A percentile compares a stretch with the other conserved stretches of the same genome.
Conservation (phyloP, 2,329 filamentous ascomycete species). For the Parastagonospora nodorum region DNA sequence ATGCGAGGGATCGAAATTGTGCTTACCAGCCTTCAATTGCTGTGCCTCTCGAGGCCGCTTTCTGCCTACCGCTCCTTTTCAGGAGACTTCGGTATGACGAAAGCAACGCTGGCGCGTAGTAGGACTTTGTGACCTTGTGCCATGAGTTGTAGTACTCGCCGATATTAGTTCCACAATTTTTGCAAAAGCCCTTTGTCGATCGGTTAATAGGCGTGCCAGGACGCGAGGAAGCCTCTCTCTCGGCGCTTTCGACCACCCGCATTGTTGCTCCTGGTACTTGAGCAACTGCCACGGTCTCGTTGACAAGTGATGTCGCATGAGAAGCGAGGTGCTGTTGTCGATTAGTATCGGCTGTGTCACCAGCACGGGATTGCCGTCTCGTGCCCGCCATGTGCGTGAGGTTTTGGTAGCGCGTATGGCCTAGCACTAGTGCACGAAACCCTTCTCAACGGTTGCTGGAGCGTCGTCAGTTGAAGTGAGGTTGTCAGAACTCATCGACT, state of each 20-base stretch:
- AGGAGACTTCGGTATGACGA: slow-evolving; percentile 42
- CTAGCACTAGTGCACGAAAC: background rate
- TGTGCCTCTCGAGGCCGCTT: slow-evolving; percentile 34
- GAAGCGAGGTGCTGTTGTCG: slow-evolving; percentile 14
- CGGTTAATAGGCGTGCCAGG: slow-evolving; percentile 17
- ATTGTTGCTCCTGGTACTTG: slow-evolving; percentile 3
- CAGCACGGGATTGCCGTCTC: slow-evolving; percentile 25
- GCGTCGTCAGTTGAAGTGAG: background rate
- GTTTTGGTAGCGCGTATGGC: background rate
- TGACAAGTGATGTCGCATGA: slow-evolving; percentile 8
- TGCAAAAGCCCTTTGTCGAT: slow-evolving; percentile 38
- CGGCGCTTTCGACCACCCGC: slow-evolving; percentile 14
- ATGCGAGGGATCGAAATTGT: slow-evolving; percentile 16
- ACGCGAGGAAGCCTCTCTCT: slow-evolving; percentile 12
- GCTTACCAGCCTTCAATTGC: slow-evolving; percentile 48
- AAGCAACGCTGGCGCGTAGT: slow-evolving; percentile 42
- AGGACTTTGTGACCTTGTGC: slow-evolving; percentile 40
- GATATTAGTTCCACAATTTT: slow-evolving; percentile 29
- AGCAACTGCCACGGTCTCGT: slow-evolving; percentile 5
- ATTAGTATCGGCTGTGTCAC: slow-evolving; percentile 18
- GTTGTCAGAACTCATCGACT: background rate
- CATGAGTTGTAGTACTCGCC: slow-evolving; percentile 48
- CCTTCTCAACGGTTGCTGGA: background rate
- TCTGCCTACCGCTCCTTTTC: slow-evolving; percentile 28
- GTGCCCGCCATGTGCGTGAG: slow-evolving; percentile 27